Base-by-base conservation (phyloP, 1,284 basidiomycete genomes). In the Anthracocystis panici-leucophaei region DNA sequence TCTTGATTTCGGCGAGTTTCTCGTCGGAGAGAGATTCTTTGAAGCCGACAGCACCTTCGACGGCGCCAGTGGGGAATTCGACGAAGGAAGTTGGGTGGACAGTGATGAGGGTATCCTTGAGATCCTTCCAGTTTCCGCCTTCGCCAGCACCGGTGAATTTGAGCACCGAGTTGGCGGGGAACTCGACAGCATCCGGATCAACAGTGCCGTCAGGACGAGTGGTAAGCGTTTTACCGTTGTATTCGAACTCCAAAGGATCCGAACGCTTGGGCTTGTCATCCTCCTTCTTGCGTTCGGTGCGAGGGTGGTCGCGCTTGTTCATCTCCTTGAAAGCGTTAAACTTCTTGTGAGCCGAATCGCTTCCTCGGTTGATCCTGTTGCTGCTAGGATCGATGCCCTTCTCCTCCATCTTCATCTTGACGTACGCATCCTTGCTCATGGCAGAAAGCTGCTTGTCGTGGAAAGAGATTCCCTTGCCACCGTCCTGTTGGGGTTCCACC, bases 351-450 rank as follows among this genome's bases (percentile, higher is more conserved):
- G 66, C 87, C 52, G 87, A 86, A 12, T 88, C 86, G 53, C 89
- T 88, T 38, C 87, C 85, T 40, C 90, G 89, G 67, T 89, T 89
- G 57, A 71, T 49, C 55, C 75, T 57, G 88, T 89, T 84, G 90
- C 91, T 65, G 90, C 91, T 42, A 87, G 91, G 84, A 70, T 87
- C 86, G 62, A 89, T 87, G 44, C 94, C 94, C 87, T 97, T 97
- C 87, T 97, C 95, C 87, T 93, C 92, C 87, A 95, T 93, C 88
- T 98, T 99, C 94, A 95, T 96, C 77, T 93, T 90, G 82, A 94
- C 94, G 86, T 98, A 99, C 8, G 88, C 93, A 73, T 92, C 91
- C 85, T 84, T 84, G 79, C 63, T 72, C 95, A 97, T 97, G 81
- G 89, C 90, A 49, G 92, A 82, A 45, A 98, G 88, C 77, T 93